phyloP scores from a whole-genome alignment of 371 early-diverging fungal genomes.

The Syncephalastrum monosporum region DNA sequence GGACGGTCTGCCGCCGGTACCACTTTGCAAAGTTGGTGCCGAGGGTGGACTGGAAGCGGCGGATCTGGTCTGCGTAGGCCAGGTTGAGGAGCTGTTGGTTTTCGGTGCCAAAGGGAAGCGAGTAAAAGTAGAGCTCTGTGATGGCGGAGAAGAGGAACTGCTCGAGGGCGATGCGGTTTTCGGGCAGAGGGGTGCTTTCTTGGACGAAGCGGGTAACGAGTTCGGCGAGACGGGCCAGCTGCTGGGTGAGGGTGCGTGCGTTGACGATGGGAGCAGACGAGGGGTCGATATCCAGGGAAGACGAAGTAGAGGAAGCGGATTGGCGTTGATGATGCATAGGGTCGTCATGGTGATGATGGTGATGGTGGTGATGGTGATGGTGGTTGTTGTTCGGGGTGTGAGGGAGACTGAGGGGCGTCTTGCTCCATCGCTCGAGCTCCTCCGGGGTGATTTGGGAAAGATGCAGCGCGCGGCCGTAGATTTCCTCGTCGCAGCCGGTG shows the following conservation, averaged over 20 bases:
- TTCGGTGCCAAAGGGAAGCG: constrained; percentile 53
- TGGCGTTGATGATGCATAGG: no score
- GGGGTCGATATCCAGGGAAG: neutral
- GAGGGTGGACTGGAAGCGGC: constrained; percentile 45
- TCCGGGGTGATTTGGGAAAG: constrained; percentile 27
- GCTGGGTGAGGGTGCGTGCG: constrained; percentile 37
- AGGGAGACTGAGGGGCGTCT: neutral
- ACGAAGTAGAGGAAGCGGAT: neutral
- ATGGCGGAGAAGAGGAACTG: constrained; percentile 35
- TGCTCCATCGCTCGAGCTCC: constrained; percentile 18
- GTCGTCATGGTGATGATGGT: no score
- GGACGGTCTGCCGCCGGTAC: constrained; percentile 52
- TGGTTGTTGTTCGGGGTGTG: neutral
- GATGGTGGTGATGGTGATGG: no score
- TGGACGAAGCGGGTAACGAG: constrained; percentile 31
- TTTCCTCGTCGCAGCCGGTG: constrained; percentile 35
- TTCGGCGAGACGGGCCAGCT: constrained; percentile 36
- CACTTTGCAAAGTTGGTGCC: constrained; percentile 51
- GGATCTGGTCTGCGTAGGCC: constrained; percentile 48
- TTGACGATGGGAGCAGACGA: constrained; percentile 15
- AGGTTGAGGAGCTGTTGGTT: constrained; percentile 45
- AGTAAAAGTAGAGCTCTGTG: constrained; percentile 28
- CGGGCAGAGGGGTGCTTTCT: constrained; percentile 2
- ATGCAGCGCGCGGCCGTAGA: constrained; percentile 33
- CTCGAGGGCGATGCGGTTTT: constrained; percentile 19